phyloP scores from a whole-genome alignment of 176 grass and related monocot species.

The Avena sativa region DNA sequence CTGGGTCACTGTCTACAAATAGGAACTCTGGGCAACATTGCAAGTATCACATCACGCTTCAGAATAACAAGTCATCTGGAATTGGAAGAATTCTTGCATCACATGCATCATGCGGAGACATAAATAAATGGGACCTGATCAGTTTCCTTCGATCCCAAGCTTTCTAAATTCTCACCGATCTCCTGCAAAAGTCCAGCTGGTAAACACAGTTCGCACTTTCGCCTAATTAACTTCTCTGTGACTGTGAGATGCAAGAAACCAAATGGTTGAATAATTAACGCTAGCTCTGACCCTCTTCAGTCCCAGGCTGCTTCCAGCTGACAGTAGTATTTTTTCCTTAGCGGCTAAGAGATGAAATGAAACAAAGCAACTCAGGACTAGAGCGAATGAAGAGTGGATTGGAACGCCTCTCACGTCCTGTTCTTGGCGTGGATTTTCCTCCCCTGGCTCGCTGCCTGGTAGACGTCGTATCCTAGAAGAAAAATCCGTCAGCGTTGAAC shows the following conservation, averaged over 20 bases:
- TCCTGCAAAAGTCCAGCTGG: no score
- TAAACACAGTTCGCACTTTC: no score
- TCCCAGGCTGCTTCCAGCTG: neutral
- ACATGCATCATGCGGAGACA: neutral
- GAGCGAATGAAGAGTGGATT: neutral
- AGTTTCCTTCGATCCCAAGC: constrained; percentile 44
- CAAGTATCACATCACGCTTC: neutral
- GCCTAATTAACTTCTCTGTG: neutral
- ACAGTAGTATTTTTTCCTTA: neutral
- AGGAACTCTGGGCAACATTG: neutral
- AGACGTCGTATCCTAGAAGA: neutral
- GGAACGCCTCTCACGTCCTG: neutral
- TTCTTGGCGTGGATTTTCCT: neutral
- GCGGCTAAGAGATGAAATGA: constrained; percentile 15
- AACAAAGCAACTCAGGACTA: neutral
- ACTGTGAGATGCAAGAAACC: neutral
- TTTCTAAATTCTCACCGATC: neutral
- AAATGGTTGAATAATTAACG: neutral
- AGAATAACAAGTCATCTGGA: no score
- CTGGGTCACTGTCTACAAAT: neutral
- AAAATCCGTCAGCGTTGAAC: neutral
- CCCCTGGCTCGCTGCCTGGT: neutral
- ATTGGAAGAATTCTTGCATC: constrained; percentile 2
- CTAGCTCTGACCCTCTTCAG: neutral
- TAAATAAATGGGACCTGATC: neutral